Percentiles rank a stretch among this genome's conserved stretches.
Evolutionary conservation across 495 filamentous ascomycete species (phyloP).

Genomic region (Xylaria venustula): DNA sequence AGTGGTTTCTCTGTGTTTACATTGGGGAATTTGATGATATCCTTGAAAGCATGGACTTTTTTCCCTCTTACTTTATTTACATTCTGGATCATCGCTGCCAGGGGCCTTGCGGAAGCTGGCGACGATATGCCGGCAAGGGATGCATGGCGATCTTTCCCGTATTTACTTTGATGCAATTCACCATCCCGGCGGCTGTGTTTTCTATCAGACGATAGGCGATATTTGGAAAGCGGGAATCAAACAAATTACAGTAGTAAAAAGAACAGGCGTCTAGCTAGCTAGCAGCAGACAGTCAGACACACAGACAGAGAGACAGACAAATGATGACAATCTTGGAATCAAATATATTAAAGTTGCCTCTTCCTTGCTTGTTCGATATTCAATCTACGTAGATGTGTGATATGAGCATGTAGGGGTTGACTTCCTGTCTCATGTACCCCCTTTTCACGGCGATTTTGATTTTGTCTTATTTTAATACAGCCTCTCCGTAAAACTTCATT

Average conservation of each 20-base stretch:
- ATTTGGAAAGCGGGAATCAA: conserved; percentile 4
- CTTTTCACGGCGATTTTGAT: too few relatives aligned
- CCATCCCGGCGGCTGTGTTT: background rate
- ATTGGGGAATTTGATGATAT: conserved; percentile 35
- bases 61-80: conserved; percentile 8
- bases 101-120: background rate
- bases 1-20: conserved; percentile 27
- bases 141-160: background rate
- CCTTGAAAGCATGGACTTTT: conserved; percentile 27
- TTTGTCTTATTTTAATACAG: too few relatives aligned
- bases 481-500: too few relatives aligned
- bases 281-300: background rate
- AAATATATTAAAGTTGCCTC: too few relatives aligned
- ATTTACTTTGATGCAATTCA: background rate
- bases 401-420: too few relatives aligned
- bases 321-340: too few relatives aligned
- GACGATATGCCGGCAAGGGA: conserved; percentile 3
- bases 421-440: too few relatives aligned
- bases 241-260: background rate
- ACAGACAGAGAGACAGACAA: background rate
- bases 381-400: too few relatives aligned
- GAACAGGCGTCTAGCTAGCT: background rate
- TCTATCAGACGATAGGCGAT: background rate
- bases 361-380: too few relatives aligned
- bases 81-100: background rate